A percentile compares a stretch with the other conserved stretches of the same genome.
phyloP scores from a whole-genome alignment of 768 basidiomycete species.

The Pleurotus salmoneostramineus region DNA sequence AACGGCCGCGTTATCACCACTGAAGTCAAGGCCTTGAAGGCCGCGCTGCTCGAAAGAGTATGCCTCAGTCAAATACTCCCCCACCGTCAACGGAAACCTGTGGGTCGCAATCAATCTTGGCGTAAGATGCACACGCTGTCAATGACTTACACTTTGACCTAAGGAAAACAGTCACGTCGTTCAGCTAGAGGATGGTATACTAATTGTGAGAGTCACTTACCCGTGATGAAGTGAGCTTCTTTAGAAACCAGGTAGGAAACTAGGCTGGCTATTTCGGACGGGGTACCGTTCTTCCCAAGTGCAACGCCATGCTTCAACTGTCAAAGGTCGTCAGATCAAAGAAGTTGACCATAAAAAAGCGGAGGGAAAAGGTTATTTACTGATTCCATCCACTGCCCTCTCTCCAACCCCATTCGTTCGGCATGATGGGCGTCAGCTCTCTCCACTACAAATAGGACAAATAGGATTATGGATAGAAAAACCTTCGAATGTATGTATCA shows the following conservation, averaged over 20 bases:
- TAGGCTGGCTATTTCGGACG: conserved; percentile 24
- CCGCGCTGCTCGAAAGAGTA: background rate
- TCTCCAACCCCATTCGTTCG: background rate
- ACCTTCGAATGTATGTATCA: background rate
- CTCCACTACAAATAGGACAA: background rate
- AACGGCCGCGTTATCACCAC: too few species aligned
- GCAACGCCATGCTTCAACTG: conserved; percentile 2
- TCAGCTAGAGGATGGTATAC: background rate
- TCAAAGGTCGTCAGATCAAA: background rate
- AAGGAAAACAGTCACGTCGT: background rate
- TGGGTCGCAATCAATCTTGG: background rate
- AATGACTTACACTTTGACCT: conserved; percentile 6
- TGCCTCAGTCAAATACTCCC: background rate
- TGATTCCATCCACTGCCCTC: background rate
- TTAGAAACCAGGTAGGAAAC: conserved; percentile 29
- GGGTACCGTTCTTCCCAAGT: conserved; percentile 11
- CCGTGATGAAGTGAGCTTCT: conserved; percentile 17
- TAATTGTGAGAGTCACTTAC: background rate
- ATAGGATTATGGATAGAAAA: too few species aligned
- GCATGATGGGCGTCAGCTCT: background rate
- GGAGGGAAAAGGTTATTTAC: background rate
- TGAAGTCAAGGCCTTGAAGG: too few species aligned
- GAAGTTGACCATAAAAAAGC: background rate
- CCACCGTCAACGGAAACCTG: conserved; percentile 1
- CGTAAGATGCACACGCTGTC: background rate